A percentile compares a stretch with the other conserved stretches of the same genome.
These are phyloP conservation scores for Nectriaceae sp. DNA, from an alignment of 2,329 filamentous ascomycete genomes.

Conservation along the genomic window DNA sequence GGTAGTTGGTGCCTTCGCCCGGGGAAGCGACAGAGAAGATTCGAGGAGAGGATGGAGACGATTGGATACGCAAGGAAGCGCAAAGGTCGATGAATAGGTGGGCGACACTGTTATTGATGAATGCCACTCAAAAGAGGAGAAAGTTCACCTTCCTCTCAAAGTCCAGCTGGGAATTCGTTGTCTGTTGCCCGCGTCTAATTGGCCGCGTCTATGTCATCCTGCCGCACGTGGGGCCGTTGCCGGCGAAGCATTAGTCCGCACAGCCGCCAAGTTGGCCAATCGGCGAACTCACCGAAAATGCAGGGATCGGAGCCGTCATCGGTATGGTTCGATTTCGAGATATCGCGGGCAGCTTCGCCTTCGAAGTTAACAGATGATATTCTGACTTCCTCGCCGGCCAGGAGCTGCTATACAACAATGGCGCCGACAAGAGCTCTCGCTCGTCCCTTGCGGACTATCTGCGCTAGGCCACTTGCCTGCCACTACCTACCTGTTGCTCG, in stretches of 20 bases:
- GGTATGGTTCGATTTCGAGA: constrained; percentile 26
- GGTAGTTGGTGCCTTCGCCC: background rate
- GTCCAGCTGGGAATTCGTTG: constrained; percentile 26
- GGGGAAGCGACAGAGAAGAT: constrained; percentile 1
- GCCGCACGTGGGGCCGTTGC: constrained; percentile 21
- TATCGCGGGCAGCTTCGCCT: background rate
- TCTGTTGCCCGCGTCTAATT: constrained; percentile 22
- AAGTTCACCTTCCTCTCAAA: constrained; percentile 16
- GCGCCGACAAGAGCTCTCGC: constrained; percentile 18
- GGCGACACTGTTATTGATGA: constrained; percentile 15
- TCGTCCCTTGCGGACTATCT: constrained; percentile 17
- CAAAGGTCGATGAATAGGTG: constrained; percentile 10
- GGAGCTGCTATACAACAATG: constrained; percentile 13
- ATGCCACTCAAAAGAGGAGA: constrained; percentile 15
- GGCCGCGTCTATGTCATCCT: constrained; percentile 26
- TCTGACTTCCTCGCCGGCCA: constrained; percentile 1
- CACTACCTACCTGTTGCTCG: constrained; percentile 19
- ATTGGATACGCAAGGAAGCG: constrained; percentile 8
- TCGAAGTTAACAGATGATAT: constrained; percentile 11
- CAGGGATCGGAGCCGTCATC: constrained; percentile 18
- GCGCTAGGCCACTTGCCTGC: constrained; percentile 13
- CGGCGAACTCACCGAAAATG: constrained; percentile 18
- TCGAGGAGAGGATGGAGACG: constrained; percentile 4
- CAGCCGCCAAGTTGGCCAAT: constrained; percentile 1
- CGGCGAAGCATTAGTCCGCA: constrained; percentile 31